Base-by-base conservation (phyloP, 371 early-diverging fungal species). In the Mortierella sp. region DNA sequence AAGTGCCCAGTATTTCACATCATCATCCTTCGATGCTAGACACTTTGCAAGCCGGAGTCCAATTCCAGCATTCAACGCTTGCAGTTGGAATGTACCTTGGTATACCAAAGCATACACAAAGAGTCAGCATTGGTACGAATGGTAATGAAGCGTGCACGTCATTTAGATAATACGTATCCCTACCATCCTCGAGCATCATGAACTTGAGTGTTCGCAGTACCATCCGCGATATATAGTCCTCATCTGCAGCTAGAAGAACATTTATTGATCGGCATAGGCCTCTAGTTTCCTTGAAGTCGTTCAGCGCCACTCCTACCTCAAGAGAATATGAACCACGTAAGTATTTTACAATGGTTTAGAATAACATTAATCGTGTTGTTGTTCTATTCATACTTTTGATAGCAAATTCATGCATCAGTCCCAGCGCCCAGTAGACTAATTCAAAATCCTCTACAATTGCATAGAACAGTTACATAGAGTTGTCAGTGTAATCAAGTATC, bases 361-460 rank as follows among this genome's bases (percentile, higher is more conserved):
- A 16, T 9, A 3, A 33, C 16, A 15, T 16, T 48, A 22, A 41
- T 52, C 22, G 16, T 6, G 1, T 28, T 15, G 19, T 13, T 6
- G 16, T 1, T 8, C 28, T 55, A 13, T 55, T 55, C 22, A 11
- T 62, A 89, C 89, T 92, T 86, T 91, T 92, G 36, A 91, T 74
- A 0, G 90, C 93, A 85, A 90, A 95, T 73, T 95, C 96, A 77
- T 94, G 94, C 86, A 94, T 89, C 2, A 95, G 71, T 53, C 93
- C 93, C 0, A 93, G 86, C 3, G 95, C 91, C 94, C 96, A 95
- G 52, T 92, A 93, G n/a, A 92, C 92, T 4, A 95, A 85, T 65
- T 94, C 94, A 40, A 87, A 85, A 83, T 95, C 96, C 40, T 94
- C 95, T 89, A 65, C 21, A n/a, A 10, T 4, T 9, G 41, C 11